Evolutionary conservation across 257 asterid species (phyloP), one percentile per base, ranked within the genome.

Genomic region (Solanum appendiculatum): DNA sequence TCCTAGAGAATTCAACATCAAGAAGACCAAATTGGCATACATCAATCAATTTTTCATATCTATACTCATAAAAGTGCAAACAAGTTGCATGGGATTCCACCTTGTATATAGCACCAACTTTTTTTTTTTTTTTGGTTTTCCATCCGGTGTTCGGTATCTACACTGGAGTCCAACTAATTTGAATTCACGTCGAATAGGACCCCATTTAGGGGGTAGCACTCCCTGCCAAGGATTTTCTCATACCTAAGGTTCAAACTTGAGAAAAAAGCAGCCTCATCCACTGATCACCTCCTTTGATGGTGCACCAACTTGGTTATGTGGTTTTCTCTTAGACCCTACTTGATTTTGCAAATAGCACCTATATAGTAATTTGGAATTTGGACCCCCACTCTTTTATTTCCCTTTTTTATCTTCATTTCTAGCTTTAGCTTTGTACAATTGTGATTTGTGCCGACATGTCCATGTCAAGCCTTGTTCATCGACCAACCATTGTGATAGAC

Each of bases 21-120:
- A 27, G 64, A 78, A 14, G 37, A 78, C 25, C 64, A 78, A 80
- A 80, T 16, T 48, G 85, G 64, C 10, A 21, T 36, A 46, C 40
- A 48, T 46, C 85, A 80, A 80, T 80, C 85, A 46, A 29, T 29
- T 46, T 29, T 80, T 29, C 42, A 2, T 29, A 18, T 54, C 18
- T 54, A 54, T n/a, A 18, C 63, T 54, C 63, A 54, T 18, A 46
- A 16, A 80, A 48, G 85, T 80, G 51, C 29, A 34, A 56, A 31
- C 69, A 88, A 66, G 86, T 48, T 80, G 86, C 88, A 80, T 88
- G 86, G 78, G 88, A 78, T 85, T 81, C 90, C 69, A 21, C 46
- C 85, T 80, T 15, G 42, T 80, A 80, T 15, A 5, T 46, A 29
- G 85, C 15, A 46, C 85, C 66, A 46, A 80, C 84, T 77, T 20